A percentile compares a stretch with the other conserved stretches of the same genome.
Evolutionary conservation across 768 basidiomycete genomes (phyloP).

Genomic region (Clitopilus hobsonii): DNA sequence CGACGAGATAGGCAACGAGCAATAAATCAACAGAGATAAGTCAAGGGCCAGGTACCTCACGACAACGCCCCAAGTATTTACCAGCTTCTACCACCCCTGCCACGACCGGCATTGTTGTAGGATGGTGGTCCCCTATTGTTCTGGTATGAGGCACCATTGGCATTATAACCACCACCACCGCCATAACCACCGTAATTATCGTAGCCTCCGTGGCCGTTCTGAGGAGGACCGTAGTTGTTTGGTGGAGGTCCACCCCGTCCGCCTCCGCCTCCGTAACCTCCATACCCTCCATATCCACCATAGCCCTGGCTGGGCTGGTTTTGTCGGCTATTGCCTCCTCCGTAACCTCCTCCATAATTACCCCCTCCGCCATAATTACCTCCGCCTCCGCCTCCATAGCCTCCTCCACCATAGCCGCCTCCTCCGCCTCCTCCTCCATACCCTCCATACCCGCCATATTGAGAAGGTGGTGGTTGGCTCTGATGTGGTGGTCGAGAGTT

Average conservation of each 20-base stretch:
- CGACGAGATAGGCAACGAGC: too few species aligned
- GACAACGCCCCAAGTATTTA: conserved; percentile 13
- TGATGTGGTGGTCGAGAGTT: conserved; percentile 25
- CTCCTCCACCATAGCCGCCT: conserved; percentile 4
- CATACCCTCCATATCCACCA: conserved; percentile 29
- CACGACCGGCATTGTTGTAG: conserved; percentile 28
- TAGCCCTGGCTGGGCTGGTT: conserved; percentile 16
- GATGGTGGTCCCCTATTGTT: conserved; percentile 21
- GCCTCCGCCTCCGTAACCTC: conserved; percentile 22
- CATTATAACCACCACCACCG: conserved; percentile 32
- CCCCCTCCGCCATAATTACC: too few species aligned
- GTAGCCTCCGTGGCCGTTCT: conserved; percentile 34
- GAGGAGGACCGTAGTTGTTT: conserved; percentile 10
- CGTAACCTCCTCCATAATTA: conserved; percentile 27
- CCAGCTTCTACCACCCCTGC: conserved; percentile 51
- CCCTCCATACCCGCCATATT: conserved; percentile 29
- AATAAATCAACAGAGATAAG: too few species aligned
- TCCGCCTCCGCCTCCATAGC: conserved; percentile 8
- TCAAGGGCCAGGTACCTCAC: too few species aligned
- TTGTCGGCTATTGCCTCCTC: conserved; percentile 15
- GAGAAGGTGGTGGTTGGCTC: conserved; percentile 19
- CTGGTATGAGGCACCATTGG: conserved; percentile 28
- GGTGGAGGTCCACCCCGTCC: conserved; percentile 10
- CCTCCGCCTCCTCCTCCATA: conserved; percentile 15
- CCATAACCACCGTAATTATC: conserved; percentile 28